A percentile compares a stretch with the other conserved stretches of the same genome.
These are phyloP conservation scores for Calonectria honghensis DNA, from an alignment of 2,329 filamentous ascomycete genomes.

Conservation along the genomic window DNA sequence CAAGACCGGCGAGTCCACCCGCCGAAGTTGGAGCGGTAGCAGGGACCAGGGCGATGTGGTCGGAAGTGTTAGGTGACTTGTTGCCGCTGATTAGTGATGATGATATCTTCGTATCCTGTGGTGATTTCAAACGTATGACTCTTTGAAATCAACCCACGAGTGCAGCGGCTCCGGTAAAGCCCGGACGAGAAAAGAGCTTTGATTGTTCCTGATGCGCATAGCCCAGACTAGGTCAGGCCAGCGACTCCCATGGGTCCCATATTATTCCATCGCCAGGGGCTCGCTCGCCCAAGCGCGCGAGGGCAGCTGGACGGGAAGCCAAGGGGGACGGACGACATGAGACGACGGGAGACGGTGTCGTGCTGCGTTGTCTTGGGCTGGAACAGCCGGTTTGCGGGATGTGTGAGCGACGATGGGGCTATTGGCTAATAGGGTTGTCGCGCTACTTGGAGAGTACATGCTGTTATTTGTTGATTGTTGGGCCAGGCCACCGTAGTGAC, in stretches of 20 bases:
- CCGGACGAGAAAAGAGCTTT: conserved; percentile 38
- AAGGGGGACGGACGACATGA: neutral
- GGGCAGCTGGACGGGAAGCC: conserved; percentile 8
- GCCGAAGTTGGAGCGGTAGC: conserved; percentile 21
- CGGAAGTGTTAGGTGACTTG: conserved; percentile 2
- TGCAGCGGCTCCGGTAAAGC: conserved; percentile 47
- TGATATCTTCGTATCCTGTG: conserved; percentile 42
- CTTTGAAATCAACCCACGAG: conserved; percentile 44
- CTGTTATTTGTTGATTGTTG: conserved; percentile 35
- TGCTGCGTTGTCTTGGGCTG: conserved; percentile 40
- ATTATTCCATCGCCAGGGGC: conserved; percentile 31
- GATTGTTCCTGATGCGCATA: conserved; percentile 33
- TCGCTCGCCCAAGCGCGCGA: conserved; percentile 17
- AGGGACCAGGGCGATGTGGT: conserved; percentile 25
- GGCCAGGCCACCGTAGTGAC: conserved; percentile 23
- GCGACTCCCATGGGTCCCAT: conserved; percentile 28
- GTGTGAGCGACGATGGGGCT: conserved; percentile 15
- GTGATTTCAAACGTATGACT: conserved; percentile 48
- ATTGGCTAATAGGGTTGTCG: conserved; percentile 23
- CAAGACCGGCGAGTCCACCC: conserved; percentile 7
- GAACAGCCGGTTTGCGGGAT: conserved; percentile 28
- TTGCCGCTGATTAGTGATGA: conserved; percentile 32
- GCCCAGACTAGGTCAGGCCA: conserved; percentile 37
- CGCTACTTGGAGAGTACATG: conserved; percentile 33
- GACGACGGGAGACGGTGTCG: conserved; percentile 23